A percentile compares a stretch with the other conserved stretches of the same genome.
These are phyloP conservation scores for Diaporthe eres DNA, from an alignment of 2,329 filamentous ascomycete species.

Conservation along the genomic window DNA sequence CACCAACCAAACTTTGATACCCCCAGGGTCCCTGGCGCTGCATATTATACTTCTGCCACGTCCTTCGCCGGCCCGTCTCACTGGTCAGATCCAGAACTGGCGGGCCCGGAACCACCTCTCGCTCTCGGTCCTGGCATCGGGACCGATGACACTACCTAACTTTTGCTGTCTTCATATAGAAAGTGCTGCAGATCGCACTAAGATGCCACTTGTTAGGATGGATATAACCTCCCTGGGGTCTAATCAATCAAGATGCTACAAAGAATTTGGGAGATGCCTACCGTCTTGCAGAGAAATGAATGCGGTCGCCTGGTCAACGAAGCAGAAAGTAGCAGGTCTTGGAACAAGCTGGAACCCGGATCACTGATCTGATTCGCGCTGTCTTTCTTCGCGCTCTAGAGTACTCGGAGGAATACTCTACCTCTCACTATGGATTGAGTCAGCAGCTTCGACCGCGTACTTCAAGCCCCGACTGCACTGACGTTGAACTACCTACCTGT, in stretches of 20 bases:
- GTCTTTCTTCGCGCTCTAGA: not conserved
- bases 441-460: not conserved
- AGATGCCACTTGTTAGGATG: not conserved
- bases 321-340: not conserved
- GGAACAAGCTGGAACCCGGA: not conserved
- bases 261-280: not conserved
- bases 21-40: not conserved
- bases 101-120: not conserved
- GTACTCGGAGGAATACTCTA: not conserved
- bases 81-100: not conserved
- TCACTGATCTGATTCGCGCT: not conserved
- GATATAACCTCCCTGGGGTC: not conserved
- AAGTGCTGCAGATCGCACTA: not conserved
- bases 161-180: not conserved
- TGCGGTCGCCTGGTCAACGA: too few species aligned
- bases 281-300: too few species aligned
- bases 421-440: not conserved
- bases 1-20: not conserved
- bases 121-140: not conserved
- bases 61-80: not conserved
- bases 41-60: conserved; percentile 1
- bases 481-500: not conserved
- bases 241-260: not conserved
- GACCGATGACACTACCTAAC: too few species aligned
- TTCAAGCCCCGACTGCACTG: not conserved